Percentiles rank a stretch among this genome's conserved stretches.
Evolutionary conservation across 1,139 yeast species (phyloP).

Genomic region (Casaregolazyma lundiana): DNA sequence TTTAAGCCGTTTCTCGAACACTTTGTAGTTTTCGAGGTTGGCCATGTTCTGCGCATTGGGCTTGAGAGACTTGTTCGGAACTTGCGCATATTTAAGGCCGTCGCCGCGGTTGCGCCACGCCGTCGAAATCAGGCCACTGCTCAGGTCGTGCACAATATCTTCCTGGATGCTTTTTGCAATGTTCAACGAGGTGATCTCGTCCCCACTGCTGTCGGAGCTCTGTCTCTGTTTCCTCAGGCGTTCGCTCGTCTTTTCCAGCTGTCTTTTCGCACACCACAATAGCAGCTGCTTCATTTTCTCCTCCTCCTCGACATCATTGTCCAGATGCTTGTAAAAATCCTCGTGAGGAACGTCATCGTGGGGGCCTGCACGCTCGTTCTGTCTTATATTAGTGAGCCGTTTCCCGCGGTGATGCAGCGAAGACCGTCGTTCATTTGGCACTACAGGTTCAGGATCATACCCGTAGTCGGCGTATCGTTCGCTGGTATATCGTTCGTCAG

Average conservation of each 20-base stretch:
- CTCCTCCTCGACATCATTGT: slow-evolving; percentile 62
- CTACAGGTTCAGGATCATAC: slow-evolving; percentile 14
- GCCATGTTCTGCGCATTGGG: slow-evolving; percentile 58
- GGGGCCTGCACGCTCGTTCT: slow-evolving; percentile 65
- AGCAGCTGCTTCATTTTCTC: slow-evolving; percentile 66
- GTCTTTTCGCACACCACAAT: slow-evolving; percentile 63
- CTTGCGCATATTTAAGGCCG: slow-evolving; percentile 27
- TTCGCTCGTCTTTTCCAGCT: slow-evolving; percentile 35
- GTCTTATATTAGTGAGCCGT: slow-evolving; percentile 69
- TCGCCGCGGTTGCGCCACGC: slow-evolving; percentile 58
- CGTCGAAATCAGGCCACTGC: slow-evolving; percentile 54
- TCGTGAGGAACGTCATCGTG: slow-evolving; percentile 55
- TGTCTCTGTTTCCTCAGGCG: slow-evolving; percentile 29
- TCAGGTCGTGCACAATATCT: slow-evolving; percentile 55
- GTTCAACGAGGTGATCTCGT: slow-evolving; percentile 27
- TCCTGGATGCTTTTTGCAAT: slow-evolving; percentile 61
- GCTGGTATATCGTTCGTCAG: background rate
- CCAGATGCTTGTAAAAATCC: slow-evolving; percentile 61
- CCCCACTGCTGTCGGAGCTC: slow-evolving; percentile 11
- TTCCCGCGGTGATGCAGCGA: slow-evolving; percentile 51
- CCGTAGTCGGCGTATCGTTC: background rate
- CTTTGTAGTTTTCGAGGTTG: slow-evolving; percentile 44
- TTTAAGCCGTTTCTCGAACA: slow-evolving; percentile 43
- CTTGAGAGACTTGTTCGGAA: slow-evolving; percentile 18
- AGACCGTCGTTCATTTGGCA: slow-evolving; percentile 27